Evolutionary conservation across 2,329 filamentous ascomycete species (phyloP), one percentile per base, ranked within the genome.

Genomic region (Madurella mycetomatis): DNA sequence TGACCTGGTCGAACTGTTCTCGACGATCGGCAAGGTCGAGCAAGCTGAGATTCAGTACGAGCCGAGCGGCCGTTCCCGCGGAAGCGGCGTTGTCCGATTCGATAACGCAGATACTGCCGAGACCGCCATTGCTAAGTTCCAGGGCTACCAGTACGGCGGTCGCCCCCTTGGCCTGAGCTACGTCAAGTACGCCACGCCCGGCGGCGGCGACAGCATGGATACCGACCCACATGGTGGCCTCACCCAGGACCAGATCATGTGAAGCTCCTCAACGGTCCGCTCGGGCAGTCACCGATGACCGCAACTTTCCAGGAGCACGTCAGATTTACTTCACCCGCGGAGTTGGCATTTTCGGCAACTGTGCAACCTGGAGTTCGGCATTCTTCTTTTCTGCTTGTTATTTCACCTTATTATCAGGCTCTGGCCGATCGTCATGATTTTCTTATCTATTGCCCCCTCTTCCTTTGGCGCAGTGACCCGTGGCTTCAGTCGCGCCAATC

Each of bases 11-110:
- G 94, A 99, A 70, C 81, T 99, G 17, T 99, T 99, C 77, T 92
- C 88, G 16, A 99, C 94, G 11, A 99, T 99, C 67, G 94, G 94
- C 60, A 96, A 96, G 72, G 94, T 99, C 56, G 91, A 96, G 66
- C 91, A 94, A 66, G 94, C 94, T n/a, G 94, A 99, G 74, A 97
- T 99, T 54, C 94, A 99, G 73, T 97, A 99, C 68, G 94, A 99
- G 72, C 88, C 90, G 4, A 97, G 95, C 66, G 94, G 94, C 44
- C 89, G 94, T 65, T 99, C 94, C 56, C 88, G 91, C 60, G 94
- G 94, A 60, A 94, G 89, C 55, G 94, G 94, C 69, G 94, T 99
- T n/a, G 94, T 99, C 53, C 86, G 94, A 59, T 97, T 99, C 69
- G 90, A 95, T 67, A 82, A 75, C 51, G 75, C 83, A 15, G 85